Evolutionary conservation across 2,329 filamentous ascomycete genomes (phyloP), one percentile per base, ranked within the genome.

Genomic region (Cladorrhinum sp.): DNA sequence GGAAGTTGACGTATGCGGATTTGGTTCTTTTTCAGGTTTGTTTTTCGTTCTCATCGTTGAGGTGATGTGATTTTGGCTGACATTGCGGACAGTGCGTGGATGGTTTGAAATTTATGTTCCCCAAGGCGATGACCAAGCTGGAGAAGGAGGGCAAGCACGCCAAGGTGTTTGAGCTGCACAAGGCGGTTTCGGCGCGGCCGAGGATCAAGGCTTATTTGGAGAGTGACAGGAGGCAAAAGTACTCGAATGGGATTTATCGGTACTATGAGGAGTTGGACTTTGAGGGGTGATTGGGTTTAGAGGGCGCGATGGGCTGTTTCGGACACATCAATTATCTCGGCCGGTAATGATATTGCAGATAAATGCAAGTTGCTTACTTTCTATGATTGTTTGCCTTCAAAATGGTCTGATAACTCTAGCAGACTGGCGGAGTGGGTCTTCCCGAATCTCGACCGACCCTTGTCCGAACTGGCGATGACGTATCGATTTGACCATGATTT

Each of bases 241-340:
- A 91, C 70, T 76, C 78, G 0, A 74, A 80, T 63, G 89, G 90
- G 1, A 82, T 94, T 49, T 94, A 86, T 71, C 80, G 90, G 36
- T 77, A 90, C 68, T 93, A 94, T 69, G 81, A 85, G 2, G 90
- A 93, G 76, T 73, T 94, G 55, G 90, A 93, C 66, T 65, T 76
- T 49, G 74, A 81, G 48, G 68, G 61, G 2, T 70, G 55, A 66
- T 36, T 53, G 18, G 26, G 42, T 28, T 30, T 26, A 18, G 10
- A 28, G 24, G 18, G 20, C 10, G 20, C 23, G 9, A 36, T 36
- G 26, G 9, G 26, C 4, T 28, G 9, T 28, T 28, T 28, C 9
- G 26, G 26, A 28, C 26, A 28, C 26, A 28, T 28, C n/a, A n/a
- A n/a, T n/a, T n/a, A n/a, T n/a, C n/a, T n/a, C n/a, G n/a, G n/a